phyloP scores from a whole-genome alignment of 1,284 basidiomycete genomes.

The Coniophora puteana region DNA sequence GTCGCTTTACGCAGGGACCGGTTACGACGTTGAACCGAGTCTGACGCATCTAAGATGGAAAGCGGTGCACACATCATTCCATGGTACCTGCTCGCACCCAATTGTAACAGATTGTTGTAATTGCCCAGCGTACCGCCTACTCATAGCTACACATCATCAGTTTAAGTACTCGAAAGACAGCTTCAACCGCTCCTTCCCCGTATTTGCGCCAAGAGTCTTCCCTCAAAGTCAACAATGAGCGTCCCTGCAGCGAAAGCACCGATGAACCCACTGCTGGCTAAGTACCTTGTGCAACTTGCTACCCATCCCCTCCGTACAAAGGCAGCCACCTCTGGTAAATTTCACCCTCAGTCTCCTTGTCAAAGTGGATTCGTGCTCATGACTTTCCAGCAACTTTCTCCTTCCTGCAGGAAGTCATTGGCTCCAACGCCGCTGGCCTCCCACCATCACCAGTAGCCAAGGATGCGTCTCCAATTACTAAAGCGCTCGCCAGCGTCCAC shows the following conservation, averaged over 20 bases:
- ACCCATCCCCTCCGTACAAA: slow-evolving; percentile 73
- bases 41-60: too few relatives aligned
- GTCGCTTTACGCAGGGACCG: too few relatives aligned
- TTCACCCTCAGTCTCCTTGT: slow-evolving; percentile 1
- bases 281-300: slow-evolving; percentile 61
- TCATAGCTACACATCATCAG: neutral
- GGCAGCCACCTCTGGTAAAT: slow-evolving; percentile 60
- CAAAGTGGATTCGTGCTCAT: slow-evolving; percentile 1
- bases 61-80: too few relatives aligned
- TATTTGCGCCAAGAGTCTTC: too few relatives aligned
- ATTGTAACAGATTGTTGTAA: too few relatives aligned
- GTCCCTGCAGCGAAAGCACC: slow-evolving; percentile 20
- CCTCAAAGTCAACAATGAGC: slow-evolving; percentile 31
- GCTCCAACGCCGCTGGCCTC: slow-evolving; percentile 62
- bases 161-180: neutral
- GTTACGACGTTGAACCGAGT: too few relatives aligned
- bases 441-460: slow-evolving; percentile 49
- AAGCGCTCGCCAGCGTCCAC: slow-evolving; percentile 52
- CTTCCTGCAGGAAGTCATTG: slow-evolving; percentile 80
- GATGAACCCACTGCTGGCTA: slow-evolving; percentile 53
- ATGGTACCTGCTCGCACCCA: too few relatives aligned
- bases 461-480: slow-evolving; percentile 48
- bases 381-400: slow-evolving; percentile 63
- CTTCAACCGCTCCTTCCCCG: slow-evolving; percentile 1
- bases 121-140: slow-evolving; percentile 1